Evolutionary conservation across 116 monocot genomes (phyloP), one percentile per base, ranked within the genome.

Genomic region (Trichopus zeylanicus): DNA sequence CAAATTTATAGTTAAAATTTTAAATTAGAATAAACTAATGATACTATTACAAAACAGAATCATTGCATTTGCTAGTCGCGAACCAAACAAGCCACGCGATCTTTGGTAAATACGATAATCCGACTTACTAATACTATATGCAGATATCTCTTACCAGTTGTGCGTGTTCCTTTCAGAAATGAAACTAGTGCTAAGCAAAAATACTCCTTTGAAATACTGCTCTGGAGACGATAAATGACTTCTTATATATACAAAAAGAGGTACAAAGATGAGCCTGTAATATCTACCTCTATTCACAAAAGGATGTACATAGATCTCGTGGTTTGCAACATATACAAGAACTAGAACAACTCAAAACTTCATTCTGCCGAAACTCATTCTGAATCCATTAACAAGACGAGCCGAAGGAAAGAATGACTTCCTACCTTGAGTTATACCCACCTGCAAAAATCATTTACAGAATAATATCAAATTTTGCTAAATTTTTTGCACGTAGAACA

Each of bases 331-430:
- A 42, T 42, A n/a, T 42, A 42, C 42, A 42, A 42, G 42, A 42
- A 42, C 42, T 42, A 42, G n/a, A 42, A 42, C 18, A 42, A 3
- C n/a, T 42, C n/a, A 42, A 18, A n/a, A 42, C 18, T 42, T 42
- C 42, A 42, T 10, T 13, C 42, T 42, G 42, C 42, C 42, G n/a
- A 42, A 42, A 42, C n/a, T 42, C 3, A 42, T 7, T 22, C 24
- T 20, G 23, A 78, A 72, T 59, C 78, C 72, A 64, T 78, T 78
- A 23, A 68, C 64, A 7, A 78, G 48, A n/a, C 78, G 56, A 51
- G 78, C 78, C 21, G 78, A 78, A 39, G 78, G 78, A 12, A 78
- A 78, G 57, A 78, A 78, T 4, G 78, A 79, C 70, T 69, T 70
- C 30, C 57, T 22, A 49, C 73, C 78, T 72, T 68, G 27, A 78